Percentiles rank a stretch among this genome's conserved stretches.
These are phyloP conservation scores for Cercospora sp. DNA, from an alignment of 2,329 filamentous ascomycete genomes.

Conservation along the genomic window DNA sequence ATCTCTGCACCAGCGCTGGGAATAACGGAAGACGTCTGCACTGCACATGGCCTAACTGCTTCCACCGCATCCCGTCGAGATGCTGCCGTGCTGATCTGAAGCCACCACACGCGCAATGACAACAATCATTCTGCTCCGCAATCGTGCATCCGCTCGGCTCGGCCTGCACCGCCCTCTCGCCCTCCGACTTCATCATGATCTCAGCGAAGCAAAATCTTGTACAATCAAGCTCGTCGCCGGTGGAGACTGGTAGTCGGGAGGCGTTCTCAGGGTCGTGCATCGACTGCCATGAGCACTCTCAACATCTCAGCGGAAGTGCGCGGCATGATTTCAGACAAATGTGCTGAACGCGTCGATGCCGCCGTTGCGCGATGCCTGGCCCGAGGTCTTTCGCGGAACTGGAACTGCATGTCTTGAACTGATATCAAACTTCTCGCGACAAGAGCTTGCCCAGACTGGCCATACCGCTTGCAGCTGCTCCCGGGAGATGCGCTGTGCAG, in stretches of 20 bases:
- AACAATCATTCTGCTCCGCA: neutral
- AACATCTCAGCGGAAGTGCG: neutral
- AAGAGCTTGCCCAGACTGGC: neutral
- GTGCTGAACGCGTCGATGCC: no score
- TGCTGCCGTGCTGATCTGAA: no score
- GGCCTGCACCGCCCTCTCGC: neutral
- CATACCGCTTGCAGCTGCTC: neutral
- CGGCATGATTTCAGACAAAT: neutral
- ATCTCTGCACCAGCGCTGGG: neutral
- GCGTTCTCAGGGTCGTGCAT: neutral
- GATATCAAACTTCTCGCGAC: neutral
- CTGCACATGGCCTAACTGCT: neutral
- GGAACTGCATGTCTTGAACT: no score
- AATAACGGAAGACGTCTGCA: neutral
- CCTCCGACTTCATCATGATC: neutral
- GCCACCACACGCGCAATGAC: neutral
- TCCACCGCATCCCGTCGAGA: neutral
- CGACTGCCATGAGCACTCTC: neutral
- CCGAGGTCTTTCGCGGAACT: neutral
- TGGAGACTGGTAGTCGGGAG: neutral
- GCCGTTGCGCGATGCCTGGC: neutral
- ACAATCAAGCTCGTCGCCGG: neutral
- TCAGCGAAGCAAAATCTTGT: constrained; percentile 1
- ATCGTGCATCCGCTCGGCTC: constrained; percentile 1
- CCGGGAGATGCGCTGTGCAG: neutral